A percentile compares a stretch with the other conserved stretches of the same genome.
Conservation (phyloP, 2,329 filamentous ascomycete species). For the Fusarium nygamai region DNA sequence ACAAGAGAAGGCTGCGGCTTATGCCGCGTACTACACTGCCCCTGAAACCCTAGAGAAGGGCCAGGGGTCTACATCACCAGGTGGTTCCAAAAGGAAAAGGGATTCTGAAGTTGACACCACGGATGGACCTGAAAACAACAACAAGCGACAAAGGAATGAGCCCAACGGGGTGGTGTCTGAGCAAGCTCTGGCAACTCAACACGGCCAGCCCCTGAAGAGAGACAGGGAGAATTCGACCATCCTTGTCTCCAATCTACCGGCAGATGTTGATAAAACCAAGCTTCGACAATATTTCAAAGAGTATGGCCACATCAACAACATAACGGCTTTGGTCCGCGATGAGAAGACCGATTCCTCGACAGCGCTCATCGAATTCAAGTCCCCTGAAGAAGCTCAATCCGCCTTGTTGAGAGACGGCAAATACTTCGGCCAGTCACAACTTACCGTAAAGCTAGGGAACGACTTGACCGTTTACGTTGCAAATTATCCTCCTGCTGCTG, state of each 20-base stretch:
- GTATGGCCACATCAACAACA: conserved; percentile 83
- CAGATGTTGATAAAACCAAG: conserved; percentile 73
- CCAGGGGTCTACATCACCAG: conserved; percentile 48
- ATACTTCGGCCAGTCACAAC: conserved; percentile 75
- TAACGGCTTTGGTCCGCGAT: conserved; percentile 72
- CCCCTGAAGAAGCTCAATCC: conserved; percentile 80
- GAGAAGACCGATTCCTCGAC: conserved; percentile 68
- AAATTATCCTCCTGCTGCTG: conserved; percentile 84
- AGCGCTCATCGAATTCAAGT: conserved; percentile 86
- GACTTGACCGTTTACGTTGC: conserved; percentile 87
- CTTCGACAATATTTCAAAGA: conserved; percentile 91
- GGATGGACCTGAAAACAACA: conserved; percentile 55
- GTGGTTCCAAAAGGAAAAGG: conserved; percentile 77
- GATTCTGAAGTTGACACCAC: conserved; percentile 63
- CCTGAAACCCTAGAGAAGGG: conserved; percentile 39
- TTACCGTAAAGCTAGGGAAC: conserved; percentile 78
- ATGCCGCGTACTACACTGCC: conserved; percentile 52
- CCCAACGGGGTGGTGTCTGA: conserved; percentile 43
- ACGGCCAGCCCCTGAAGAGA: conserved; percentile 65
- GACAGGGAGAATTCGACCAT: conserved; percentile 92
- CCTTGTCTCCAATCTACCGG: conserved; percentile 80
- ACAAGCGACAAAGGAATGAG: conserved; percentile 73
- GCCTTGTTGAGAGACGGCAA: conserved; percentile 86
- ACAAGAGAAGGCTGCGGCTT: conserved; percentile 65
- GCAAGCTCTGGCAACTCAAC: conserved; percentile 14